Conservation (phyloP, 2,329 filamentous ascomycete genomes). For the Paecilomyces sp. region DNA sequence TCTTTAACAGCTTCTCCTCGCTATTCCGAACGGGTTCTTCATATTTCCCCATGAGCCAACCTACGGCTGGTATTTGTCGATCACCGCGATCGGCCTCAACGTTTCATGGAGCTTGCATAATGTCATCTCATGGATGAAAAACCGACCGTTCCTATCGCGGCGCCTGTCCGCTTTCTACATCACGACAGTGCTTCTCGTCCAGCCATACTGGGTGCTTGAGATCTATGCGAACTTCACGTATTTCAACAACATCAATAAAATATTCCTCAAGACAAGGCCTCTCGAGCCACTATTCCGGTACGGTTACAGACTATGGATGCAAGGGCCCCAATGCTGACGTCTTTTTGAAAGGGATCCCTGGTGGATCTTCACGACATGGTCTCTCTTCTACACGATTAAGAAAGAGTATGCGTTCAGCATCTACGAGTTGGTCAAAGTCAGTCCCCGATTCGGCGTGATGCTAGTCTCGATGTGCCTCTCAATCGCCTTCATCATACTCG, state of each 20-base stretch:
- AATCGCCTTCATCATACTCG: conserved; percentile 54
- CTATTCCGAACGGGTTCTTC: conserved; percentile 52
- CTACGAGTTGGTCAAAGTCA: conserved; percentile 52
- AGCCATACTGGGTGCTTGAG: conserved; percentile 59
- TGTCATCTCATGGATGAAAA: conserved; percentile 62
- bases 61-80: conserved; percentile 59
- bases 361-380: conserved; percentile 59
- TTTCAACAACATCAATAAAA: conserved; percentile 49
- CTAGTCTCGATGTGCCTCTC: conserved; percentile 54
- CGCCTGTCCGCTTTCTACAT: conserved; percentile 51
- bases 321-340: conserved; percentile 1
- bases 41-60: conserved; percentile 49
- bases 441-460: conserved; percentile 59
- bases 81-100: conserved; percentile 54
- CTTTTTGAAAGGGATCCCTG: conserved; percentile 48
- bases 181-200: conserved; percentile 49
- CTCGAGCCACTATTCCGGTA: conserved; percentile 55
- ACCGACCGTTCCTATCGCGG: conserved; percentile 50
- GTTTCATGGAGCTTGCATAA: conserved; percentile 60
- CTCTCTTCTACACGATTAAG: conserved; percentile 57
- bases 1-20: conserved; percentile 44
- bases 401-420: conserved; percentile 54
- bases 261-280: conserved; percentile 51
- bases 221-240: conserved; percentile 60
- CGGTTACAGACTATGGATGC: not conserved